Base-by-base conservation (phyloP, 2,329 filamentous ascomycete species). In the Beauveria brongniartii region DNA sequence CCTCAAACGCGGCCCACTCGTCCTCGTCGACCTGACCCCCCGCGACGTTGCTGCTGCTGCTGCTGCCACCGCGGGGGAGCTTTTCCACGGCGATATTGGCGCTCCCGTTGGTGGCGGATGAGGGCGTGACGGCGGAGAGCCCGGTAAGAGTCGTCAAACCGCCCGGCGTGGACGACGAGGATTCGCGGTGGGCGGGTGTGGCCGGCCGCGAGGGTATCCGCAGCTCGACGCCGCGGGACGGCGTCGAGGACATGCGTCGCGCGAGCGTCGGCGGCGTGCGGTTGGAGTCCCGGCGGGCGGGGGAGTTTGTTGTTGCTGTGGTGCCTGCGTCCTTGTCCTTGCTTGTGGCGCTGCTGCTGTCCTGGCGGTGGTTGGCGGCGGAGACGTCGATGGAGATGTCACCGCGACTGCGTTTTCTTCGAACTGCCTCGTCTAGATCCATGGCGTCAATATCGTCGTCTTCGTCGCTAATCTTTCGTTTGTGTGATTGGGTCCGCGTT, bases 1-100 rank as follows among this genome's bases (percentile, higher is more conserved):
- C 89, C 71, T 96, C 88, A 70, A 96, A 95, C 9, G 90, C 90
- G 2, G 90, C 88, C 89, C 90, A 94, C 73, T 94, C 90, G 59
- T 87, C 84, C 69, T 96, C 90, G 70, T 92, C 85, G 9, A 79
- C 75, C 8, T 50, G 44, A 3, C 22, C 44, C 12, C 34, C 34
- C 34, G 5, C 34, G 34, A 37, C 34, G 34, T 37, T 14, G 34
- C 34, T 14, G 30, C 30, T 12, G 20, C 30, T 12, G 20, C 30
- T 14, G 20, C 70, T 65, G 20, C 20, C 22, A 65, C 62, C 47
- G 66, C 3, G 4, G 8, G 48, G 16, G 43, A 43, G 41, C 43
- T 61, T 61, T 14, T 47, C 48, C 3, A 22, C 22, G 22, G 22
- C 22, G 22, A 22, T 22, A 22, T 22, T 22, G 55, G 10, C 10